Percentiles rank a stretch among this genome's conserved stretches.
These are phyloP conservation scores for Hypoxylon lenormandii DNA, from an alignment of 495 filamentous ascomycete species.

Conservation along the genomic window DNA sequence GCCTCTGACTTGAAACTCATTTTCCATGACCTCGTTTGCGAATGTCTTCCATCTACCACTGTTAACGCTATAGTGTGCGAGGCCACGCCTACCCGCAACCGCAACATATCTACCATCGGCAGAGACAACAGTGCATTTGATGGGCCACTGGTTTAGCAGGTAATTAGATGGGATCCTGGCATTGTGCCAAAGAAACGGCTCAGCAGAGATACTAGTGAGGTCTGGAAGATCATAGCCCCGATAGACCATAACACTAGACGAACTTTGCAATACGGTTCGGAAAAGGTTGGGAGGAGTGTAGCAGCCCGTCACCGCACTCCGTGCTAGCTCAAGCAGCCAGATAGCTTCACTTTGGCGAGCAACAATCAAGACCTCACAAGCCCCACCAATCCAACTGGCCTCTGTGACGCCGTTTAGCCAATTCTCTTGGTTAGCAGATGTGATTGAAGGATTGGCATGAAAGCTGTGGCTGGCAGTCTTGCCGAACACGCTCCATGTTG, in stretches of 20 bases:
- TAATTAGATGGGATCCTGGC: constrained; percentile 87
- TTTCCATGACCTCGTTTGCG: constrained; percentile 80
- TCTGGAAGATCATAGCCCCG: constrained; percentile 91
- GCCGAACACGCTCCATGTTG: constrained; percentile 95
- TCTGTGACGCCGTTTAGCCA: constrained; percentile 82
- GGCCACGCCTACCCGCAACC: constrained; percentile 87
- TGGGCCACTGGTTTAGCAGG: constrained; percentile 90
- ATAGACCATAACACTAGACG: constrained; percentile 86
- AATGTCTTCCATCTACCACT: constrained; percentile 98
- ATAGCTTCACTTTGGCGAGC: constrained; percentile 76
- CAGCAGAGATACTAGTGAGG: constrained; percentile 89
- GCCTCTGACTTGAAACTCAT: constrained; percentile 89
- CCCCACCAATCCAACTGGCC: constrained; percentile 86
- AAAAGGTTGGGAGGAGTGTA: constrained; percentile 90
- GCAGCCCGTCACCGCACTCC: constrained; percentile 88
- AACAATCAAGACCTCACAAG: constrained; percentile 83
- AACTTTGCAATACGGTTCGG: constrained; percentile 86
- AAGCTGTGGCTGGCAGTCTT: constrained; percentile 88
- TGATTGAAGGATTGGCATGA: constrained; percentile 71
- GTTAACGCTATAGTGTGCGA: constrained; percentile 94
- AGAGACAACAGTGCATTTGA: constrained; percentile 85
- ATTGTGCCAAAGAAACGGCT: constrained; percentile 91
- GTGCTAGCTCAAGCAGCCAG: constrained; percentile 90
- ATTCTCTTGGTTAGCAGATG: constrained; percentile 74
- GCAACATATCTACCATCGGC: constrained; percentile 93